Base-by-base conservation (phyloP, 441 rosid species). In the Dalechampia spathulata region DNA sequence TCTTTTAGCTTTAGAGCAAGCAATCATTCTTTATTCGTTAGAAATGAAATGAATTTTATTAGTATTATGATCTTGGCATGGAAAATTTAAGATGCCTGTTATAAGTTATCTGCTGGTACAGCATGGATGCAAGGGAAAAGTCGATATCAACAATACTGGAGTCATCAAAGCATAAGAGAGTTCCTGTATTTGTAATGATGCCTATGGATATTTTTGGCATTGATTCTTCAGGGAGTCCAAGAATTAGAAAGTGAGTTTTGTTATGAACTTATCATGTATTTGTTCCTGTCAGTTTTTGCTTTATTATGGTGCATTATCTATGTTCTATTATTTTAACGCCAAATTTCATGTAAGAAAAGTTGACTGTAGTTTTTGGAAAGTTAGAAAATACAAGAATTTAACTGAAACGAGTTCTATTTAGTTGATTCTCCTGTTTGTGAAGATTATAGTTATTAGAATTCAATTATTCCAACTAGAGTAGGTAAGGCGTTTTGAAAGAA, bases 51-150 rank as follows among this genome's bases (percentile, higher is more conserved):
- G 23, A 21, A 20, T 8, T 46, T 38, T 3, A 0, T 30, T 30
- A n/a, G 34, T 22, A 38, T 1, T 34, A n/a, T n/a, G n/a, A n/a
- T n/a, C n/a, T n/a, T n/a, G n/a, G n/a, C n/a, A n/a, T 1, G 14
- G 43, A 26, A 21, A 21, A 44, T 28, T 34, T 2, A 46, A 57
- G 51, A 38, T 66, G 41, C n/a, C n/a, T n/a, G n/a, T n/a, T 40
- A 36, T 64, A 44, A 42, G 57, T 61, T 34, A 5, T n/a, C n/a
- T 56, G 23, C 39, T 56, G 23, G 43, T 59, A 67, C 63, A 82
- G 88, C 63, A 77, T 82, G 88, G 83, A 82, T 68, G 78, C 83
- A 47, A 62, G 81, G 51, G 85, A 82, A 66, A 77, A 72, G 58
- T 77, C 85, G 64, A 63, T 72, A 65, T 73, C 81, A 2, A 60